These are phyloP conservation scores for Sarocladium brachiariae DNA, from an alignment of 2,329 filamentous ascomycete genomes.

Conservation along the genomic window DNA sequence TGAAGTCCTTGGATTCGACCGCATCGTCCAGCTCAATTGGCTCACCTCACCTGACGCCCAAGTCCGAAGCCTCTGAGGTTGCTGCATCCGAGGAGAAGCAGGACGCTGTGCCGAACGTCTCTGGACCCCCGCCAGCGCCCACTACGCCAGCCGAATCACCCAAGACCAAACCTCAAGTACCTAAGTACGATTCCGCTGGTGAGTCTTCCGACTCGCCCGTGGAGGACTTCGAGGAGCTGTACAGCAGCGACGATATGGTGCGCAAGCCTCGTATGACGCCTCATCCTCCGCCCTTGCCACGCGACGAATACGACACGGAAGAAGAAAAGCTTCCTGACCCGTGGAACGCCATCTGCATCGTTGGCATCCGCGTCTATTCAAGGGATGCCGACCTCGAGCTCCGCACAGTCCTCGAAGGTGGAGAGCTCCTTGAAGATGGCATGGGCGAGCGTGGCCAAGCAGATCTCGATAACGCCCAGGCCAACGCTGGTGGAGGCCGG, in stretches of 20 bases:
- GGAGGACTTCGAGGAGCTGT: conserved; percentile 52
- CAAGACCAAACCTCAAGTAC: conserved; percentile 12
- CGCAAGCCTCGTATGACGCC: conserved; percentile 39
- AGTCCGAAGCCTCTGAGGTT: conserved; percentile 21
- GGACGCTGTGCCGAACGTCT: conserved; percentile 26
- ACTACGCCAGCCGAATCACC: conserved; percentile 10
- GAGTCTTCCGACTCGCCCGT: conserved; percentile 55
- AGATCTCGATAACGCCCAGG: conserved; percentile 51
- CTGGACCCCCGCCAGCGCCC: conserved; percentile 16
- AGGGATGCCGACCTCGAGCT: conserved; percentile 49
- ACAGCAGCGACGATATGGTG: conserved; percentile 51
- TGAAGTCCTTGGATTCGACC: conserved; percentile 13
- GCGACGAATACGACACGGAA: conserved; percentile 43
- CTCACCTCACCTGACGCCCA: conserved; percentile 26
- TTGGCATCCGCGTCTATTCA: conserved; percentile 55
- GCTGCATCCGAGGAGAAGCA: conserved; percentile 21
- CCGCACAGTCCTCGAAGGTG: conserved; percentile 50
- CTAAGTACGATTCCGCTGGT: conserved; percentile 38
- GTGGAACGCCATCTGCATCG: conserved; percentile 57
- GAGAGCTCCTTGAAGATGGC: conserved; percentile 44
- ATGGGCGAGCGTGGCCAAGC: conserved; percentile 51
- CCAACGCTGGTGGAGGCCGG: conserved; percentile 44
- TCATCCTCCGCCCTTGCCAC: conserved; percentile 24
- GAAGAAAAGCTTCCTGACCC: conserved; percentile 49
- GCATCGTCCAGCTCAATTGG: conserved; percentile 23